A percentile compares a stretch with the other conserved stretches of the same genome.
These are phyloP conservation scores for Aspergillus japonicus DNA, from an alignment of 2,329 filamentous ascomycete genomes.

Conservation along the genomic window DNA sequence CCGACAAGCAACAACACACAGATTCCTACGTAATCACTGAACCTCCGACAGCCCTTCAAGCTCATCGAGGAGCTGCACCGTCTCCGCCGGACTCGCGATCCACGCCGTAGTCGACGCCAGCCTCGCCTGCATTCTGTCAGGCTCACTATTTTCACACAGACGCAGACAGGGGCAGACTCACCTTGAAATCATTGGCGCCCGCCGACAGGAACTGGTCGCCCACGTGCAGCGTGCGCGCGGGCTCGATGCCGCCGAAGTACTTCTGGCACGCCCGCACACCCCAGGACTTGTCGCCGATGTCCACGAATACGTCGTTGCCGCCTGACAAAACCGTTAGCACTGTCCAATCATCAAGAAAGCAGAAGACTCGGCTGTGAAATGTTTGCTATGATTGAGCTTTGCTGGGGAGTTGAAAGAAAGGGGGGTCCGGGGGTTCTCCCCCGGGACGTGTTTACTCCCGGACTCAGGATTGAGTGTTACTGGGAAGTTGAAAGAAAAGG, in stretches of 20 bases:
- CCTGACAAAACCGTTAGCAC: slow-evolving; percentile 42
- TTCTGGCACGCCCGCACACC: slow-evolving; percentile 89
- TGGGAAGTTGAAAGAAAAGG: no score
- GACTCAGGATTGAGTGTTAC: no score
- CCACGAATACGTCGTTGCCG: slow-evolving; percentile 95
- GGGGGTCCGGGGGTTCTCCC: no score
- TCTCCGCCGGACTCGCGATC: slow-evolving; percentile 92
- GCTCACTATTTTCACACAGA: background rate
- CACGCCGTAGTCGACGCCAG: slow-evolving; percentile 92
- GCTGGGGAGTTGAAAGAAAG: no score
- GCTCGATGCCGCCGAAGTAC: slow-evolving; percentile 76
- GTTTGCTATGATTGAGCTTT: no score
- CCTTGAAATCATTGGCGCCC: slow-evolving; percentile 96
- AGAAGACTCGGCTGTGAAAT: no score
- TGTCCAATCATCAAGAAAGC: background rate
- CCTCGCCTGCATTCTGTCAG: slow-evolving; percentile 55
- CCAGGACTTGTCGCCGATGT: slow-evolving; percentile 97
- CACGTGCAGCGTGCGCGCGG: slow-evolving; percentile 82
- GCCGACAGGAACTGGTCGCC: slow-evolving; percentile 95
- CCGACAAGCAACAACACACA: no score
- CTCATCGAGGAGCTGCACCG: slow-evolving; percentile 85
- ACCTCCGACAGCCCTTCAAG: slow-evolving; percentile 49
- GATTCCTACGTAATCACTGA: background rate
- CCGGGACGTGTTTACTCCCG: no score
- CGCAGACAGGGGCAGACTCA: slow-evolving; percentile 19